Evolutionary conservation across 176 grass and related monocot species (phyloP).

Genomic region (Oryza meyeriana): DNA sequence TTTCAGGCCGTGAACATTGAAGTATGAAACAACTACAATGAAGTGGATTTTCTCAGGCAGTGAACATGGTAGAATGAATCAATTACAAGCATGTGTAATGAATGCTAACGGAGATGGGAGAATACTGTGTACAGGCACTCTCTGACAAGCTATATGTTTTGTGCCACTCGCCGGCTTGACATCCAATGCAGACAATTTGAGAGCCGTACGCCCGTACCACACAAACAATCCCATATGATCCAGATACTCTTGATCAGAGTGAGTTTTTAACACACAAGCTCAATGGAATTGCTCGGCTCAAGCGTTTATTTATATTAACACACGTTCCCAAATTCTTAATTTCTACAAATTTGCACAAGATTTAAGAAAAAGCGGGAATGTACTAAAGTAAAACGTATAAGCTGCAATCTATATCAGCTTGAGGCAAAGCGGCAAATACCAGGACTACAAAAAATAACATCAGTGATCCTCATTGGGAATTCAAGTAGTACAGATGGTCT

Average conservation of each 20-base stretch:
- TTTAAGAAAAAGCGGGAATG: background rate
- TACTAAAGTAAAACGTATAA: background rate
- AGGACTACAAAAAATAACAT: background rate
- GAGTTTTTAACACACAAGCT: background rate
- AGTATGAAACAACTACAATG: background rate
- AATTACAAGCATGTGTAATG: background rate
- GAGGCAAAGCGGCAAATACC: background rate
- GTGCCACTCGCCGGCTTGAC: too few species aligned
- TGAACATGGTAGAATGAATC: background rate
- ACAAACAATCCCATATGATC: too few species aligned
- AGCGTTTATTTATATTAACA: too few species aligned
- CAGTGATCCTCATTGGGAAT: background rate
- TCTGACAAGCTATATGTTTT: too few species aligned
- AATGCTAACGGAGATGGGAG: background rate
- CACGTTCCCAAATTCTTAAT: too few species aligned
- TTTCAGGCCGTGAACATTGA: too few species aligned
- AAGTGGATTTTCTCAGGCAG: background rate
- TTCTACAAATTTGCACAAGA: too few species aligned
- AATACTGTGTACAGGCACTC: too few species aligned
- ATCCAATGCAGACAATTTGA: too few species aligned
- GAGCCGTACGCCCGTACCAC: too few species aligned
- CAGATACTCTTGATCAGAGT: background rate
- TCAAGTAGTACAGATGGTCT: background rate
- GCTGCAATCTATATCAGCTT: background rate
- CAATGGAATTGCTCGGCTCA: background rate